Percentiles rank a stretch among this genome's conserved stretches.
These are phyloP conservation scores for Ananas comosus DNA, from an alignment of 176 grass and related monocot genomes.

Conservation along the genomic window DNA sequence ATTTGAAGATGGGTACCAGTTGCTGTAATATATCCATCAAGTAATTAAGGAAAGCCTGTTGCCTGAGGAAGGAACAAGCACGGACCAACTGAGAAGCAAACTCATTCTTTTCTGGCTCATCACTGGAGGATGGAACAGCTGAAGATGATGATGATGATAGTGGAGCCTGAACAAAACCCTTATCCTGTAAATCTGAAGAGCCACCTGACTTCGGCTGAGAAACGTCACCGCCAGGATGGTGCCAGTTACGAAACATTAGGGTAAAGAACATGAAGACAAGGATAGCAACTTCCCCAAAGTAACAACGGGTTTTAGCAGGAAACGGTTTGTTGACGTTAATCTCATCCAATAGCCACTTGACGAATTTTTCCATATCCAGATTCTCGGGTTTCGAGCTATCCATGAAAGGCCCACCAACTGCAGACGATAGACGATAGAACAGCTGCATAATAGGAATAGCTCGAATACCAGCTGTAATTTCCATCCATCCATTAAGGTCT, in stretches of 20 bases:
- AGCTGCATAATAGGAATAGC: conserved; percentile 93
- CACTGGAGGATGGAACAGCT: conserved; percentile 32
- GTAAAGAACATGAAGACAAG: conserved; percentile 99
- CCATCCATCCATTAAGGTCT: conserved; percentile 95
- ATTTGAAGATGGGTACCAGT: conserved; percentile 81
- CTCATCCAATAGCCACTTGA: conserved; percentile 87
- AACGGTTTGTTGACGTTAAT: conserved; percentile 81
- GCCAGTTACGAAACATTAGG: conserved; percentile 97
- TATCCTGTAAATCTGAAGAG: conserved; percentile 63
- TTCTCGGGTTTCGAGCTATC: conserved; percentile 87
- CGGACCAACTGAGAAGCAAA: conserved; percentile 78
- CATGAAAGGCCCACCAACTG: conserved; percentile 94
- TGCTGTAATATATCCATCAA: conserved; percentile 97
- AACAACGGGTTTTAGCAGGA: conserved; percentile 57
- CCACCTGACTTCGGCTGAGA: conserved; percentile 58
- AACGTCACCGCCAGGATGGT: conserved; percentile 68
- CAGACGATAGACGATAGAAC: conserved; percentile 88
- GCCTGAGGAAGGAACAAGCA: conserved; percentile 77
- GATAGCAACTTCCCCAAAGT: conserved; percentile 84
- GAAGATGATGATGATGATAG: conserved; percentile 30
- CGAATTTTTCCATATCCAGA: conserved; percentile 91
- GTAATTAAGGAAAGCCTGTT: conserved; percentile 89
- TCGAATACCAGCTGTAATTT: conserved; percentile 57
- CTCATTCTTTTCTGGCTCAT: conserved; percentile 79
- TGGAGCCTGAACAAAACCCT: conserved; percentile 38